Evolutionary conservation across 164 flowering plant genomes (phyloP), one percentile per base, ranked within the genome.

Genomic region (Stephania yunnanensis): DNA sequence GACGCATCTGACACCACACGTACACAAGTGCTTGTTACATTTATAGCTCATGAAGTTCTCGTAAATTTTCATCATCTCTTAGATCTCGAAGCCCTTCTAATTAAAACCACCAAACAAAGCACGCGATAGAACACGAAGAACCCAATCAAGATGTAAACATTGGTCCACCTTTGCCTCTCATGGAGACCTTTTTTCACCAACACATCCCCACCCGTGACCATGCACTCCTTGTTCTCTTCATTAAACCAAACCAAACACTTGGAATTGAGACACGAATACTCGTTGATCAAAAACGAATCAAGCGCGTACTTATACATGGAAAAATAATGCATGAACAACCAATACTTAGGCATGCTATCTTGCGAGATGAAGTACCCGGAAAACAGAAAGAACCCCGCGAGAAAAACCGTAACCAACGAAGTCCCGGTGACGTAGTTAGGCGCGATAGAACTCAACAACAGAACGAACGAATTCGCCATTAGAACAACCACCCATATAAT

Each of bases 241-340:
- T 79, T 36, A 36, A 36, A 83, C 99, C 98, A 91, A 5, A 92
- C 36, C 82, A 95, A 78, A 73, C 98, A 95, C 83, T 74, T 87
- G 1, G 88, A 75, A 4, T 78, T 76, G 7, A 91, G 78, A 80
- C 99, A 91, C 1, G 92, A 88, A 73, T 94, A 96, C 87, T 96
- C 99, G 46, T 96, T 96, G 82, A 94, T 89, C 46, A 92, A 86
- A 2, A 94, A 82, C 0, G 97, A 88, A 71, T 96, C 99, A 9
- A 96, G 84, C 2, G 91, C 94, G 50, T 96, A 94, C 75, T 92
- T 96, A 82, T 94, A 96, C 90, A 94, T 86, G 1, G 99, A 96
- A 2, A 96, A 76, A 78, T 84, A 94, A 76, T 96, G 90, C 97
- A 94, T 89, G 80, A 89, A 87, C 15, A 89, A 76, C 99, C 98